Conservation (phyloP, 2,329 filamentous ascomycete species). For the Diaporthe helianthi region DNA sequence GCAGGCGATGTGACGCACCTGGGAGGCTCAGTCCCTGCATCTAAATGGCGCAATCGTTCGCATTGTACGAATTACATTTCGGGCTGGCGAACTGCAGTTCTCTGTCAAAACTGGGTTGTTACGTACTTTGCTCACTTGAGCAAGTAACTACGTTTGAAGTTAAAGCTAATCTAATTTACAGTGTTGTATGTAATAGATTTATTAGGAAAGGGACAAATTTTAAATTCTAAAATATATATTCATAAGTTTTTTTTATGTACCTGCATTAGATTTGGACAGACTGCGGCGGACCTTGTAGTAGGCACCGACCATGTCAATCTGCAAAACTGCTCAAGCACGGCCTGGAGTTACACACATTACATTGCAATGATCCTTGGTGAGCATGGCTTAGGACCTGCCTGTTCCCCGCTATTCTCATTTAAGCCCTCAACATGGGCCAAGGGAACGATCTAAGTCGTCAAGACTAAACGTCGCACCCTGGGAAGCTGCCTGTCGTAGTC, state of each 20-base stretch:
- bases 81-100: not conserved
- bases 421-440: not conserved
- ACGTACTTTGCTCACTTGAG: not conserved
- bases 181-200: too few species aligned
- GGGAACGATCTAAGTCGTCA: constrained; percentile 14
- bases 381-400: constrained; percentile 7
- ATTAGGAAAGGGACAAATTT: not conserved
- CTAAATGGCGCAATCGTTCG: constrained; percentile 18
- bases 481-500: constrained; percentile 12
- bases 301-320: constrained; percentile 15
- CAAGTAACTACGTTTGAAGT: not conserved
- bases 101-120: not conserved
- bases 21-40: constrained; percentile 14
- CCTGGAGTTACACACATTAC: not conserved
- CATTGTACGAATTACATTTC: constrained; percentile 1
- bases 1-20: constrained; percentile 26
- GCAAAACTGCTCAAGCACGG: not conserved
- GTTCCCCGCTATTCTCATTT: constrained; percentile 19
- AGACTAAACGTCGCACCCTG: not conserved
- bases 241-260: not conserved
- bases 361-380: not conserved
- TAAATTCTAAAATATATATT: not conserved
- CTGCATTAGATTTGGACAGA: not conserved
- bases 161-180: not conserved
- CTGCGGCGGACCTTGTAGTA: constrained; percentile 12